These are phyloP conservation scores for Aspergillus arachidicola DNA, from an alignment of 2,329 filamentous ascomycete genomes.

Conservation along the genomic window DNA sequence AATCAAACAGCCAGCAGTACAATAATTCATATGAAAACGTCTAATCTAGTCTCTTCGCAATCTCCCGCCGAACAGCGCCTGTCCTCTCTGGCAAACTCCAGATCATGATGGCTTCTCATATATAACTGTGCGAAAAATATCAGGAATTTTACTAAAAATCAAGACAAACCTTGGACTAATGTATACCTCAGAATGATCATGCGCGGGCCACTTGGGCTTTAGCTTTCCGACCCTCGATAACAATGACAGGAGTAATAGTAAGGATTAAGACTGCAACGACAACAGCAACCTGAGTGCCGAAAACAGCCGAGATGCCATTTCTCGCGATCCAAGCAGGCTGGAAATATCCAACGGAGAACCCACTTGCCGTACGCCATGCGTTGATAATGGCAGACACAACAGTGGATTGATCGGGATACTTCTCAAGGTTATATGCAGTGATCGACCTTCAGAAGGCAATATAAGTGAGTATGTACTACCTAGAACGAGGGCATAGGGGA, in stretches of 20 bases:
- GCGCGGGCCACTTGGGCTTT: neutral
- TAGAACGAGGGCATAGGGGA: neutral
- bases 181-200: neutral
- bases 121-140: no score
- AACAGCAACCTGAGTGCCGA: constrained; percentile 37
- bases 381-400: constrained; percentile 41
- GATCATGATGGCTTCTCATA: neutral
- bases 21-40: neutral
- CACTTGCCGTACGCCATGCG: constrained; percentile 43
- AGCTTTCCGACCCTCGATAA: neutral
- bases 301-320: constrained; percentile 35
- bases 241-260: neutral
- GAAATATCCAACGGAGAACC: constrained; percentile 42
- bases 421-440: constrained; percentile 41
- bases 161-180: neutral
- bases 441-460: constrained; percentile 22
- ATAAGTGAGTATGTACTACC: neutral
- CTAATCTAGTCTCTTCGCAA: neutral
- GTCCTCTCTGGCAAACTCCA: neutral
- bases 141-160: neutral
- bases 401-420: constrained; percentile 38
- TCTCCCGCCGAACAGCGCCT: neutral
- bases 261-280: constrained; percentile 29
- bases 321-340: constrained; percentile 39
- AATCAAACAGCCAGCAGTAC: neutral